These are phyloP conservation scores for Trifolium pratense DNA, from an alignment of 306 rosid genomes.

Conservation along the genomic window DNA sequence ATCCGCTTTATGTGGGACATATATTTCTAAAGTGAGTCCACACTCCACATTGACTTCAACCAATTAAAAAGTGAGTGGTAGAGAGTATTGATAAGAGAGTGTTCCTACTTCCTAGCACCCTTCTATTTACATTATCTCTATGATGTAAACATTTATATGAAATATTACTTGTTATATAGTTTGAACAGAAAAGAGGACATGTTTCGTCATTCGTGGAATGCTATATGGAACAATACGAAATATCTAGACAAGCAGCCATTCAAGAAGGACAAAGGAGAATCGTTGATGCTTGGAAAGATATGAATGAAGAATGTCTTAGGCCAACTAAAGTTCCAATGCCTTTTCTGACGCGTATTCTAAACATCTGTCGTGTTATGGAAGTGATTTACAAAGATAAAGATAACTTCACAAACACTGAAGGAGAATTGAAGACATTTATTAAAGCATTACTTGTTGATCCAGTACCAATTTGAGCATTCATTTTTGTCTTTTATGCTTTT, in stretches of 20 bases:
- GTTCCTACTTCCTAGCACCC: too few relatives aligned
- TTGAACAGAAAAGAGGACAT: conserved; percentile 46
- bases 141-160: neutral
- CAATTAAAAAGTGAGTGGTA: too few relatives aligned
- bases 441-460: neutral
- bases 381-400: conserved; percentile 26
- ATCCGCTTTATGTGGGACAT: too few relatives aligned
- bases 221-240: conserved; percentile 36
- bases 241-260: conserved; percentile 36
- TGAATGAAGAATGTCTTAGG: conserved; percentile 36
- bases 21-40: too few relatives aligned
- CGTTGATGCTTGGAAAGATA: conserved; percentile 51
- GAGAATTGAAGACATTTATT: neutral
- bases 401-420: conserved; percentile 23
- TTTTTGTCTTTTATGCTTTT: neutral
- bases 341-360: neutral
- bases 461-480: neutral
- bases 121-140: too few relatives aligned
- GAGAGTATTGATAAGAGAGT: too few relatives aligned
- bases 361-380: conserved; percentile 11
- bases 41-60: too few relatives aligned
- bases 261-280: conserved; percentile 15
- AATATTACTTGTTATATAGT: neutral
- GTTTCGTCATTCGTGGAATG: conserved; percentile 39
- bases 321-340: conserved; percentile 15